A percentile compares a stretch with the other conserved stretches of the same genome.
Conservation (phyloP, 1,284 basidiomycete genomes). For the Cutaneotrichosporon arboriforme region DNA sequence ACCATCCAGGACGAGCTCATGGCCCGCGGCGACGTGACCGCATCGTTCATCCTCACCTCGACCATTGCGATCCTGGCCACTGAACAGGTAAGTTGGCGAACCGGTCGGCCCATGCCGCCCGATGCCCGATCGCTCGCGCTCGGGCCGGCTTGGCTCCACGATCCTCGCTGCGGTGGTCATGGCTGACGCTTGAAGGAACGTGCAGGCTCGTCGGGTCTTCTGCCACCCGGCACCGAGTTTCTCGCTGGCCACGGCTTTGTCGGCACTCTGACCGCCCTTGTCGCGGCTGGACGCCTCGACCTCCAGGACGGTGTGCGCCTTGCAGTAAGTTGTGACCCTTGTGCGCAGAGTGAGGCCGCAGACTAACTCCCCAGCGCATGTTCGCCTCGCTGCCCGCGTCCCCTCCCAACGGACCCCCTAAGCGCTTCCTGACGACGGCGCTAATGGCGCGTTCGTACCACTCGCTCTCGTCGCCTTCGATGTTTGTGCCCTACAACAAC, state of each 20-base stretch:
- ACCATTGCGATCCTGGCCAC: conserved; percentile 45
- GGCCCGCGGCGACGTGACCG: conserved; percentile 42
- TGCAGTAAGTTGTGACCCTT: conserved; percentile 11
- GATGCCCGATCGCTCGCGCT: too few species aligned
- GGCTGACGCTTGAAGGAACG: conserved; percentile 26
- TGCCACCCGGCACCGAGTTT: conserved; percentile 39
- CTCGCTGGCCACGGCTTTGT: conserved; percentile 47
- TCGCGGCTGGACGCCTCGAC: conserved; percentile 42
- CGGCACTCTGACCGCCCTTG: conserved; percentile 44
- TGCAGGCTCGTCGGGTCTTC: conserved; percentile 24
- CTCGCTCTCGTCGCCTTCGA: conserved; percentile 38
- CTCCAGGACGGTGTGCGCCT: conserved; percentile 42
- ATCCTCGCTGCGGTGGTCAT: neutral
- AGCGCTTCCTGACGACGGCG: conserved; percentile 37
- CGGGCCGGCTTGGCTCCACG: too few species aligned
- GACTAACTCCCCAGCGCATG: conserved; percentile 20
- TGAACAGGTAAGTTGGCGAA: conserved; percentile 41
- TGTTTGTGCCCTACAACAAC: conserved; percentile 27
- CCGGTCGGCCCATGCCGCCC: too few species aligned
- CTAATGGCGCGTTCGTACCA: conserved; percentile 44
- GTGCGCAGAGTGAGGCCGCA: neutral
- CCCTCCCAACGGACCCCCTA: conserved; percentile 17
- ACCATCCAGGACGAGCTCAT: conserved; percentile 43
- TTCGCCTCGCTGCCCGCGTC: conserved; percentile 36
- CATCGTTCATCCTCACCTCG: conserved; percentile 45